Evolutionary conservation across 164 flowering plant species (phyloP), one percentile per base, ranked within the genome.

Genomic region (Aristolochia contorta): DNA sequence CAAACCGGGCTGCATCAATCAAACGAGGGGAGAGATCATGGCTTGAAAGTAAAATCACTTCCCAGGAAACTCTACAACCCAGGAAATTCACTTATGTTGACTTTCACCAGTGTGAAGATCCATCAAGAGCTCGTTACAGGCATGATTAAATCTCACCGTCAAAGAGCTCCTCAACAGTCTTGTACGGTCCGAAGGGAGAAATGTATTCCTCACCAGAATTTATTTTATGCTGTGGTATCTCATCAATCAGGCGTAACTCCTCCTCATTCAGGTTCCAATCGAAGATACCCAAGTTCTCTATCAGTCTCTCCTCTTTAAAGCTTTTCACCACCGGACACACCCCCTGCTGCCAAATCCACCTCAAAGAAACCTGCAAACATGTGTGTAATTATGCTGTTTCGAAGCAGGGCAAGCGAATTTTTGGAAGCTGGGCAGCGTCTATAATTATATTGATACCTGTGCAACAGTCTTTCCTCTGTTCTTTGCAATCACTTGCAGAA

Each of bases 341-440:
- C 43, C 78, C 78, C 56, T 68, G 70, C 46, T 71, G 68, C 51
- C 32, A 25, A 58, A 59, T 59, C 77, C 77, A 74, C 54, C 72
- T 70, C 50, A 70, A 53, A 49, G 64, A 66, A 23, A 74, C 64
- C 77, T 74, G 59, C 54, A 46, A 33, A 8, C 27, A 54, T 18
- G 22, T 19, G n/a, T 22, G 15, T 4, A 4, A 16, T n/a, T n/a
- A n/a, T n/a, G n/a, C n/a, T n/a, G n/a, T n/a, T n/a, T n/a, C n/a
- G n/a, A n/a, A n/a, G n/a, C n/a, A n/a, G n/a, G n/a, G n/a, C n/a
- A n/a, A n/a, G n/a, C n/a, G n/a, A n/a, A n/a, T n/a, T n/a, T n/a
- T n/a, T n/a, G n/a, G n/a, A 16, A 51, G 20, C 21, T 18, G 0
- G 22, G 22, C 12, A 2, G 3, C 0, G 12, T 10, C 8, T 51